A percentile compares a stretch with the other conserved stretches of the same genome.
phyloP scores from a whole-genome alignment of 306 rosid genomes.

The Inga leiocalycina region DNA sequence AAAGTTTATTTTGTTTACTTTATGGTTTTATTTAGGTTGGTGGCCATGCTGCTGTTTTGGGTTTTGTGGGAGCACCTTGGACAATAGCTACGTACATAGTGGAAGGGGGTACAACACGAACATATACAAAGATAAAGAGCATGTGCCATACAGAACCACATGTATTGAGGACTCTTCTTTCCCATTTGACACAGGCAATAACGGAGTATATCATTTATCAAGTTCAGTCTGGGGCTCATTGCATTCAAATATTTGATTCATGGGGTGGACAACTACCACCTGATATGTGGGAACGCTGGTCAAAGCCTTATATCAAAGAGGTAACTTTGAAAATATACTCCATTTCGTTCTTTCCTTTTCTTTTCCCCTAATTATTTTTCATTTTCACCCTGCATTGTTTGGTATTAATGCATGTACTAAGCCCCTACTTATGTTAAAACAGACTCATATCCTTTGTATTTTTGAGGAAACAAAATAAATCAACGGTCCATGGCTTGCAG shows the following conservation, averaged over 20 bases:
- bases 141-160: slow-evolving; percentile 97
- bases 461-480: not conserved
- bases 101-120: slow-evolving; percentile 94
- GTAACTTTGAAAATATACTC: slow-evolving; percentile 39
- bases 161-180: slow-evolving; percentile 79
- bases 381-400: slow-evolving; percentile 3
- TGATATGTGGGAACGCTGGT: slow-evolving; percentile 93
- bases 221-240: slow-evolving; percentile 93
- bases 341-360: not conserved
- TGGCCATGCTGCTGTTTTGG: slow-evolving; percentile 84
- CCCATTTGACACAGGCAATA: slow-evolving; percentile 86
- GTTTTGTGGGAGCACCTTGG: slow-evolving; percentile 99
- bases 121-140: slow-evolving; percentile 85
- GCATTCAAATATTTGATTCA: slow-evolving; percentile 98
- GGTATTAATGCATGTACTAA: slow-evolving; percentile 15
- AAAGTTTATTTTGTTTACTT: not conserved
- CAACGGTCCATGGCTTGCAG: not conserved
- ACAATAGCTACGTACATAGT: slow-evolving; percentile 94
- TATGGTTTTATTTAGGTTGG: slow-evolving; percentile 63
- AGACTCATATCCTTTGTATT: not conserved
- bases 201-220: slow-evolving; percentile 82
- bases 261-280: slow-evolving; percentile 99
- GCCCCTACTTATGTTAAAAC: not conserved
- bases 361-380: not conserved
- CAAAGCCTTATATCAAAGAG: slow-evolving; percentile 93